Percentiles rank a stretch among this genome's conserved stretches.
These are phyloP conservation scores for Eucalyptus pauciflora DNA, from an alignment of 345 rosid genomes.

Conservation along the genomic window DNA sequence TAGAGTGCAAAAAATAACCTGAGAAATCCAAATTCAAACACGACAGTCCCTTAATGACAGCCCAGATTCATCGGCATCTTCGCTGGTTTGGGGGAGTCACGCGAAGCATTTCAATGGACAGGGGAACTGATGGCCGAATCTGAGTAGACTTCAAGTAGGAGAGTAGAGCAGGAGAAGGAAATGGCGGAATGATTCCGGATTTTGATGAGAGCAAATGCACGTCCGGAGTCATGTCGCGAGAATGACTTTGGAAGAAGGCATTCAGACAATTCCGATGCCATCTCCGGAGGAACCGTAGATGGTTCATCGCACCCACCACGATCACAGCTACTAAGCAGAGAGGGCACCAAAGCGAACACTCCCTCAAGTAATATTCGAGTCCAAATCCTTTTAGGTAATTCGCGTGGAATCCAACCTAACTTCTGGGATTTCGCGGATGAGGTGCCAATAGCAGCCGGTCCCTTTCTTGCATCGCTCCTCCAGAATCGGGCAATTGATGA, in stretches of 20 bases:
- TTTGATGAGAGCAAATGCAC: no score
- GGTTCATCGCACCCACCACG: no score
- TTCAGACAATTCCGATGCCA: no score
- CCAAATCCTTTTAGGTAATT: background rate
- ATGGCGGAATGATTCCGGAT: no score
- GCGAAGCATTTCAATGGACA: background rate
- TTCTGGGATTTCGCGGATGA: background rate
- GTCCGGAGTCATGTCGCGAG: no score
- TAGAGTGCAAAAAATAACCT: no score
- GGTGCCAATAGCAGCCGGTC: background rate
- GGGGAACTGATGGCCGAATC: background rate
- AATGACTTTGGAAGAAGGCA: no score
- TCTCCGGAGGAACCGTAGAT: no score
- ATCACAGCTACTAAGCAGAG: no score
- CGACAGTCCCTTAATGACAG: background rate
- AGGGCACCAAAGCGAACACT: no score
- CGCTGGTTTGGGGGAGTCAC: background rate
- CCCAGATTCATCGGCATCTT: background rate
- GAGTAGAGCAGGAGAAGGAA: no score
- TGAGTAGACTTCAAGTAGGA: no score
- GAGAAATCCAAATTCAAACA: background rate
- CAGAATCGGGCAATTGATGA: rapidly evolving
- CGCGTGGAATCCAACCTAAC: rapidly evolving
- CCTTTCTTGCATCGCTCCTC: background rate
- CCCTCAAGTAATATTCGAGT: background rate